Base-by-base conservation (phyloP, 768 basidiomycete genomes). In the Leccinum pellstonianum region DNA sequence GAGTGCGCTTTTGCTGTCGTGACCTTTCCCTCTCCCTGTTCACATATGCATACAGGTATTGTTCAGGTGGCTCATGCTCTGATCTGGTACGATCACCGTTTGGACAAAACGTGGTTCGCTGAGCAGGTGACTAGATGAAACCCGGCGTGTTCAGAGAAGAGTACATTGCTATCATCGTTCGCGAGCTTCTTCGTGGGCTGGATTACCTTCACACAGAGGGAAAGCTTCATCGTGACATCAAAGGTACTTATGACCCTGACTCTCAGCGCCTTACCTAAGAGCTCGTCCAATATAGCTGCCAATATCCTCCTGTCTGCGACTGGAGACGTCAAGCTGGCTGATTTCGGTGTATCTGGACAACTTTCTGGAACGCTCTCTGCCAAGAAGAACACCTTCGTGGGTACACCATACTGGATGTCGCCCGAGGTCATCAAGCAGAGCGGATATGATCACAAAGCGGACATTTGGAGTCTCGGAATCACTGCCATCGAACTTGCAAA, bases 401-500 rank as follows among this genome's bases (percentile, higher is more conserved):
- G 93, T 29, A 95, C 96, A 17, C 96, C 96, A 3, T 99, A 98
- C 71, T 99, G 97, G 97, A 99, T 99, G 97, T 94, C 93, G 7
- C 97, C 97, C 6, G 97, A 99, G 71, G 95, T 98, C 23, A 99
- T 99, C 79, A 98, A 98, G 73, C 97, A 99, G 76, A 96, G 94
- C 58, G 97, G 97, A 4, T 99, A 99, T 75, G 97, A 98, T 68
- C 91, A 95, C 73, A 98, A 98, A 72, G 97, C 97, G 15, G 97
- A 99, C 74, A 98, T 99, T 52, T 99, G 97, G 97, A 93, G 91
- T 74, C 77, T 99, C 62, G 97, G 96, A 14, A 96, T 96, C 66
- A 99, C 97, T 7, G 92, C 94, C 31, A 98, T 98, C 65, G 97
- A 99, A 73, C 80, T 99, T 66, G 97, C 97, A 1, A 95, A 90